Evolutionary conservation across 1,284 basidiomycete genomes (phyloP).

Genomic region (Ustilago bromivora): DNA sequence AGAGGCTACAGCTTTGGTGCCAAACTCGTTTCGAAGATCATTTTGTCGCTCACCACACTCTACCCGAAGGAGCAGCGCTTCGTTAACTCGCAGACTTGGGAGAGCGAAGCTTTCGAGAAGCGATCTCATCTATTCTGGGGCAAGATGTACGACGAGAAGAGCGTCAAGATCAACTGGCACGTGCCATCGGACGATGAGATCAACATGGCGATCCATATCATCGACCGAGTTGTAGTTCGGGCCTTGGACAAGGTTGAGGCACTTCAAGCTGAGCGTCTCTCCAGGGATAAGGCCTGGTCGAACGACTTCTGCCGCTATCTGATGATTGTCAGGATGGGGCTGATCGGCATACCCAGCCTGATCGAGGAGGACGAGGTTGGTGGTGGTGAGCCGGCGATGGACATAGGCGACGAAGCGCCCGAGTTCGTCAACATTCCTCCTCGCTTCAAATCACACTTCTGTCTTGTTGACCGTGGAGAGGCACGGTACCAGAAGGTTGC

Average conservation of each 20-base stretch:
- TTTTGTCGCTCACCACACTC: slow-evolving; percentile 81
- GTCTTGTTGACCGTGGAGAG: slow-evolving; percentile 81
- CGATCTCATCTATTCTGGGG: slow-evolving; percentile 87
- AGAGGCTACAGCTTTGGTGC: slow-evolving; percentile 87
- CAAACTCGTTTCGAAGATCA: slow-evolving; percentile 80
- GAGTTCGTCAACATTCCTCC: slow-evolving; percentile 74
- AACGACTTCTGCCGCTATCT: slow-evolving; percentile 93
- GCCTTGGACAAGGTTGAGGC: slow-evolving; percentile 78
- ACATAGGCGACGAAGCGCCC: slow-evolving; percentile 76
- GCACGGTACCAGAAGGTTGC: slow-evolving; percentile 79
- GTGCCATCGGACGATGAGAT: slow-evolving; percentile 82
- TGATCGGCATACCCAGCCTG: slow-evolving; percentile 78
- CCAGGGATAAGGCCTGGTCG: slow-evolving; percentile 73
- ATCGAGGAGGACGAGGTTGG: slow-evolving; percentile 75
- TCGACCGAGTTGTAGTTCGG: slow-evolving; percentile 79
- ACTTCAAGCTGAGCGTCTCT: slow-evolving; percentile 69
- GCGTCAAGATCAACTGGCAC: slow-evolving; percentile 90
- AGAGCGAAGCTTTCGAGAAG: slow-evolving; percentile 80
- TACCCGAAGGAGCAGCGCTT: slow-evolving; percentile 87
- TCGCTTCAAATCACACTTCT: slow-evolving; percentile 76
- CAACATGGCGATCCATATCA: slow-evolving; percentile 81
- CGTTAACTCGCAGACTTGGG: slow-evolving; percentile 86
- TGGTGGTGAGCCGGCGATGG: slow-evolving; percentile 74
- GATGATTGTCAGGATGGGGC: slow-evolving; percentile 75
- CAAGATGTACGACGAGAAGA: slow-evolving; percentile 80